A percentile compares a stretch with the other conserved stretches of the same genome.
Evolutionary conservation across 192 early-diverging fungal genomes (phyloP).

Genomic region (Gryganskiella cystojenkinii): DNA sequence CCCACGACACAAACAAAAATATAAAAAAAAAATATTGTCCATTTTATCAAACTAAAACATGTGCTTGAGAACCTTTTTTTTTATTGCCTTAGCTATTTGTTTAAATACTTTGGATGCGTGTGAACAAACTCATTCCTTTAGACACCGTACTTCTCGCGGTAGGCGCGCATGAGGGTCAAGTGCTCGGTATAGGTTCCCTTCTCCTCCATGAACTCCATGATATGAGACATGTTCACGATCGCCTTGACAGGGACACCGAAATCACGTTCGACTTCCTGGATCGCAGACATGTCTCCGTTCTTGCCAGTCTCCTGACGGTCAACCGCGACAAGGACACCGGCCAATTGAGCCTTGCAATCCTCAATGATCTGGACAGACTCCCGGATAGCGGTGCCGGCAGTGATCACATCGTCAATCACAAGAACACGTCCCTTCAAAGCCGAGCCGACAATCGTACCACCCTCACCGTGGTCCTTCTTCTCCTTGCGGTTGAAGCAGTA

Average conservation of each 20-base stretch:
- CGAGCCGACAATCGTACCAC: conserved; percentile 94
- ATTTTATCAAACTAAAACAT: too few relatives aligned
- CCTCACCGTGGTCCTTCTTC: conserved; percentile 99
- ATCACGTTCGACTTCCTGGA: conserved; percentile 91
- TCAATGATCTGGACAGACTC: conserved; percentile 89
- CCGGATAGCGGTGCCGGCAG: conserved; percentile 98
- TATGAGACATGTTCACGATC: conserved; percentile 88
- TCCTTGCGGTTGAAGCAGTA: conserved; percentile 99
- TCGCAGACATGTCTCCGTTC: conserved; percentile 76
- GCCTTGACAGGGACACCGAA: conserved; percentile 83
- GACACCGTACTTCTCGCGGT: conserved; percentile 87
- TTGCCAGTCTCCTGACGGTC: conserved; percentile 90
- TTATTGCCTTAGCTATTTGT: too few relatives aligned
- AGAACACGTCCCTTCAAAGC: conserved; percentile 81
- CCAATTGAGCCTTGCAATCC: conserved; percentile 73
- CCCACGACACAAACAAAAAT: conserved; percentile 3
- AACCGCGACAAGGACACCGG: conserved; percentile 92
- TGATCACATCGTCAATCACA: conserved; percentile 98
- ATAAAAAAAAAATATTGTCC: conserved; percentile 1
- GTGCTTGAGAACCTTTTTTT: too few relatives aligned
- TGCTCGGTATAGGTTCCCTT: conserved; percentile 70
- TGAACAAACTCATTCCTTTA: too few relatives aligned
- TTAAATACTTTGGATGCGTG: too few relatives aligned
- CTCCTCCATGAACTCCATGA: conserved; percentile 89
- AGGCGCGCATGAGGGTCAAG: conserved; percentile 79